Conservation (phyloP, 2,329 filamentous ascomycete genomes). For the Colletotrichum noveboracense region DNA sequence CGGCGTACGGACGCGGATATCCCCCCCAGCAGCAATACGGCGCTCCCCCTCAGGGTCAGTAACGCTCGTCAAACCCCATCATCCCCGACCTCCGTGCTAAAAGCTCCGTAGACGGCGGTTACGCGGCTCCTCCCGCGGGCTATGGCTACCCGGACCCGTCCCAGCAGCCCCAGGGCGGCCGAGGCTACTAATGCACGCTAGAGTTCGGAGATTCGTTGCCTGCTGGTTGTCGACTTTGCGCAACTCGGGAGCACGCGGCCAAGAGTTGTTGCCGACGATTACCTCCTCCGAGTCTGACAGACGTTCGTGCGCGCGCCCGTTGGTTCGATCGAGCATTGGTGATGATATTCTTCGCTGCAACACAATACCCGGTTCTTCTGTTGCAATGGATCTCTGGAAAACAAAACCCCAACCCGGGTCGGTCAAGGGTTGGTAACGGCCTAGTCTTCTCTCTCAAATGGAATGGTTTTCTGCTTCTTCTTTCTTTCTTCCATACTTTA, state of each 20-base stretch:
- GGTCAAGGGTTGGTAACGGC: constrained; percentile 21
- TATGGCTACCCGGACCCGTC: constrained; percentile 56
- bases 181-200: constrained; percentile 45
- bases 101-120: constrained; percentile 2
- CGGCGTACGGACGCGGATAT: constrained; percentile 51
- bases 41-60: constrained; percentile 39
- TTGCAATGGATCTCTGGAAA: constrained; percentile 25
- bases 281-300: constrained; percentile 23
- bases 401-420: constrained; percentile 17
- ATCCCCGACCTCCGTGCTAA: neutral
- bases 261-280: constrained; percentile 18
- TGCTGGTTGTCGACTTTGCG: constrained; percentile 14
- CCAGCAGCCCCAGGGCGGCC: constrained; percentile 36
- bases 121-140: constrained; percentile 10
- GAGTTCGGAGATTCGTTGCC: constrained; percentile 24
- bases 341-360: constrained; percentile 25
- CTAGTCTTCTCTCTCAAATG: constrained; percentile 22
- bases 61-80: constrained; percentile 24
- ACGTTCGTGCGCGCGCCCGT: constrained; percentile 23
- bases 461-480: constrained; percentile 21
- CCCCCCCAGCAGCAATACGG: constrained; percentile 42
- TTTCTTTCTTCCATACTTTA: constrained; percentile 18
- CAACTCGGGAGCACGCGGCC: constrained; percentile 15
- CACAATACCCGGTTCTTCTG: constrained; percentile 25
- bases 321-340: constrained; percentile 26